Conservation (phyloP, 1,284 basidiomycete species). For the Heterobasidion irregulare region DNA sequence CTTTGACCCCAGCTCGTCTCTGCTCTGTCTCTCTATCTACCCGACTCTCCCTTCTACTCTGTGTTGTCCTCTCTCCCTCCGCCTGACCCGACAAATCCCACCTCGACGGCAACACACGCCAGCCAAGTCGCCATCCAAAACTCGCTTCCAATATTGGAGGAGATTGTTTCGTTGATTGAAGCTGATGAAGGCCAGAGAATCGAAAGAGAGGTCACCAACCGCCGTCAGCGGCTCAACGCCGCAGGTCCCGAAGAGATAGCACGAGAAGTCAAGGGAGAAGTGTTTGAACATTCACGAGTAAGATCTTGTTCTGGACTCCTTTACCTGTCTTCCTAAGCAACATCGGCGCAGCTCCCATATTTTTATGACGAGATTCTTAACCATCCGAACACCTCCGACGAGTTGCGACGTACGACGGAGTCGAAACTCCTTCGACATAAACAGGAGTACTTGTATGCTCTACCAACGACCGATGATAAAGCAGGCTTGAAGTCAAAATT, state of each 20-base stretch:
- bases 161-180: constrained; percentile 55
- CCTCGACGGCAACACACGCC: constrained; percentile 45
- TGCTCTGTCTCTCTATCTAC: constrained; percentile 66
- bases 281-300: constrained; percentile 55
- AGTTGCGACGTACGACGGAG: constrained; percentile 62
- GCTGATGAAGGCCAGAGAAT: constrained; percentile 47
- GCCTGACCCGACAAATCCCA: constrained; percentile 73
- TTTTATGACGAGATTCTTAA: constrained; percentile 71
- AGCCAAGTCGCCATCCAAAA: constrained; percentile 64
- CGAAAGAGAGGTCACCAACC: constrained; percentile 64
- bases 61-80: constrained; percentile 61
- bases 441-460: constrained; percentile 45
- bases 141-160: constrained; percentile 58
- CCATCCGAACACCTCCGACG: constrained; percentile 70
- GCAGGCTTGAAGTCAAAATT: constrained; percentile 39
- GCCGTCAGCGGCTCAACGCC: constrained; percentile 68
- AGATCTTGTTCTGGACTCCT: constrained; percentile 8
- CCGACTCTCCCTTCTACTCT: constrained; percentile 62
- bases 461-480: constrained; percentile 36
- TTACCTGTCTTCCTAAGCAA: constrained; percentile 1
- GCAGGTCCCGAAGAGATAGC: constrained; percentile 60
- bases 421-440: constrained; percentile 61
- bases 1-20: constrained; percentile 46
- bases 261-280: constrained; percentile 58
- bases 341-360: constrained; percentile 42